phyloP scores from a whole-genome alignment of 345 rosid genomes.

The Dovyalis caffra region DNA sequence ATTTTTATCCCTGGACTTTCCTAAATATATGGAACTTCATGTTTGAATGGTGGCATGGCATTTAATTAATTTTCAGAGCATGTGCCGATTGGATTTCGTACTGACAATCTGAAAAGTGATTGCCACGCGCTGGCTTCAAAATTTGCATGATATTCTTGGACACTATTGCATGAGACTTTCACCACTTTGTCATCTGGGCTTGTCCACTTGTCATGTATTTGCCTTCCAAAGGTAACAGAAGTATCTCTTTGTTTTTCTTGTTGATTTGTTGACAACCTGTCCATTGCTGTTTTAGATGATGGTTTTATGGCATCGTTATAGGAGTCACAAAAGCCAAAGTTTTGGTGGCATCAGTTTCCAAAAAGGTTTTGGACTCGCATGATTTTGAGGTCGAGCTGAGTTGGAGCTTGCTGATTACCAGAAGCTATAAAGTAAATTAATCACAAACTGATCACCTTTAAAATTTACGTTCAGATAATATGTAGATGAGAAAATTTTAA shows the following conservation, averaged over 20 bases:
- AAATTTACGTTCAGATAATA: too few relatives aligned
- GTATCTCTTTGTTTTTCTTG: neutral
- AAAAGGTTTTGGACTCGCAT: neutral
- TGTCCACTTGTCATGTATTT: neutral
- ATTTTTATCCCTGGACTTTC: neutral
- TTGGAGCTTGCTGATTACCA: neutral
- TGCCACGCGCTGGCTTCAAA: conserved; percentile 31
- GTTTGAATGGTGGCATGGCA: too few relatives aligned
- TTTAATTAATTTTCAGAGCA: neutral
- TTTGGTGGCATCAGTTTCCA: neutral
- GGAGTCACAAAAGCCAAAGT: neutral
- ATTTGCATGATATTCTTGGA: conserved; percentile 28
- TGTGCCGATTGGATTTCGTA: neutral
- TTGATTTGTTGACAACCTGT: neutral
- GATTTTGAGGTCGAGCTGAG: neutral
- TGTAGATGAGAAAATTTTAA: too few relatives aligned
- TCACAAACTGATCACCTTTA: too few relatives aligned
- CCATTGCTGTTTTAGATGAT: neutral
- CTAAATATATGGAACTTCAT: conserved; percentile 23
- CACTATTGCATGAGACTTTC: conserved; percentile 4
- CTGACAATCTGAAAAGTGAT: neutral
- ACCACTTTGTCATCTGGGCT: neutral
- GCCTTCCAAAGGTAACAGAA: neutral
- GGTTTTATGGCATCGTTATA: neutral
- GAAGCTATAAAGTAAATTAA: neutral